These are phyloP conservation scores for Tulasnella sp. DNA, from an alignment of 768 basidiomycete genomes.

Conservation along the genomic window DNA sequence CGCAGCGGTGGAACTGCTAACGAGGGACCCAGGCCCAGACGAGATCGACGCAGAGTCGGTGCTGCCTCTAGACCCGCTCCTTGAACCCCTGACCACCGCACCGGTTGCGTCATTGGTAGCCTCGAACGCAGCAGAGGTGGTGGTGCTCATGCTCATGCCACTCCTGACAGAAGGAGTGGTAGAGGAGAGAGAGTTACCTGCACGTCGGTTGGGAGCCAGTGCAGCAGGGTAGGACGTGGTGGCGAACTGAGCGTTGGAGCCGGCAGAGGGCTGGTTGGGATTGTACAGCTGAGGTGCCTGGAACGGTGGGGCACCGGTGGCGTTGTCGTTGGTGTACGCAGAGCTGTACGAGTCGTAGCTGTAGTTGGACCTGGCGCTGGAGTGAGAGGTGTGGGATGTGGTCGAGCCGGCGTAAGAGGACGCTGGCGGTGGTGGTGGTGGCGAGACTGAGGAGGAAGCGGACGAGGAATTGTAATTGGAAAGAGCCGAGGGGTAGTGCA, in stretches of 20 bases:
- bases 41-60: background rate
- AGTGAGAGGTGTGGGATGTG: slow-evolving; percentile 2
- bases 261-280: slow-evolving; percentile 2
- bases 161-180: background rate
- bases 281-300: slow-evolving; percentile 17
- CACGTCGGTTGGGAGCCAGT: slow-evolving; percentile 1
- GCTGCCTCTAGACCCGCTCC: background rate
- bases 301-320: slow-evolving; percentile 14
- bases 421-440: background rate
- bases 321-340: background rate
- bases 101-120: background rate
- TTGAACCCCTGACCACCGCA: background rate
- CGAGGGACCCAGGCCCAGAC: background rate
- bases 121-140: background rate
- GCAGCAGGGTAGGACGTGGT: background rate
- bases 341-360: slow-evolving; percentile 6
- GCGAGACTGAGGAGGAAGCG: background rate
- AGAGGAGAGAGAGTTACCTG: background rate
- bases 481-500: background rate
- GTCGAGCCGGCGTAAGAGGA: background rate
- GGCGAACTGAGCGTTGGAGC: background rate
- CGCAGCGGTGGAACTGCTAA: background rate
- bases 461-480: background rate
- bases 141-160: slow-evolving; percentile 1
- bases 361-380: background rate